A percentile compares a stretch with the other conserved stretches of the same genome.
These are phyloP conservation scores for Malbranchea cinnamomea DNA, from an alignment of 2,329 filamentous ascomycete species.

Conservation along the genomic window DNA sequence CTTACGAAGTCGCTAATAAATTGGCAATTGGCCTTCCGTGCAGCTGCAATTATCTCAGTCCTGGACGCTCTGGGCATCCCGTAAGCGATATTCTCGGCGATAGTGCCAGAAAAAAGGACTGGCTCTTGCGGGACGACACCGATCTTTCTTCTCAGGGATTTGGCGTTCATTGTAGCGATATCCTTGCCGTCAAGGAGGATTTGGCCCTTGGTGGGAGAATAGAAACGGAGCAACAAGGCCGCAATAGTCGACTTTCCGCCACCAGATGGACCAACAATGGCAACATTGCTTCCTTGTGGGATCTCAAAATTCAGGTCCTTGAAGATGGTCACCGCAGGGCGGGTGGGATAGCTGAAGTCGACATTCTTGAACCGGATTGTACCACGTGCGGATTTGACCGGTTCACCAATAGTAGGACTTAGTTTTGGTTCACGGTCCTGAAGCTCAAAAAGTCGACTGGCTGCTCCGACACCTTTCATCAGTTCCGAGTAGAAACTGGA, in stretches of 20 bases:
- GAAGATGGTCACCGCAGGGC: slow-evolving; percentile 85
- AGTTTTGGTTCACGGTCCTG: slow-evolving; percentile 82
- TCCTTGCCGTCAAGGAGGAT: slow-evolving; percentile 78
- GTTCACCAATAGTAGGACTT: slow-evolving; percentile 65
- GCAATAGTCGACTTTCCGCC: slow-evolving; percentile 95
- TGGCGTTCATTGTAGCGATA: slow-evolving; percentile 75
- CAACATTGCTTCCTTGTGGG: slow-evolving; percentile 83
- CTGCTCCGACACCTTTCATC: slow-evolving; percentile 97
- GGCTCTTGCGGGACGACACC: slow-evolving; percentile 94
- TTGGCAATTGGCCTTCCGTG: slow-evolving; percentile 82
- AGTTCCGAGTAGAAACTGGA: slow-evolving; percentile 95
- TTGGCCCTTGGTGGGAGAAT: slow-evolving; percentile 60
- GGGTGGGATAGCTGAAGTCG: slow-evolving; percentile 79
- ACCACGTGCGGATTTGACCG: slow-evolving; percentile 71
- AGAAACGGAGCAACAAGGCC: slow-evolving; percentile 81
- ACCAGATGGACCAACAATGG: slow-evolving; percentile 88
- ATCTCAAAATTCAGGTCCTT: slow-evolving; percentile 79
- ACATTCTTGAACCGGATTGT: slow-evolving; percentile 79
- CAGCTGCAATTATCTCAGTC: slow-evolving; percentile 70
- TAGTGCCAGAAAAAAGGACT: slow-evolving; percentile 68
- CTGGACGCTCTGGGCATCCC: slow-evolving; percentile 66
- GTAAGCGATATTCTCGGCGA: slow-evolving; percentile 79
- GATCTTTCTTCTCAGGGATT: slow-evolving; percentile 80
- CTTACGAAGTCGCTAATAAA: slow-evolving; percentile 85
- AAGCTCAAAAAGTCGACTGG: slow-evolving; percentile 88